Conservation (phyloP, 1,284 basidiomycete species). For the Leccinum laetum region DNA sequence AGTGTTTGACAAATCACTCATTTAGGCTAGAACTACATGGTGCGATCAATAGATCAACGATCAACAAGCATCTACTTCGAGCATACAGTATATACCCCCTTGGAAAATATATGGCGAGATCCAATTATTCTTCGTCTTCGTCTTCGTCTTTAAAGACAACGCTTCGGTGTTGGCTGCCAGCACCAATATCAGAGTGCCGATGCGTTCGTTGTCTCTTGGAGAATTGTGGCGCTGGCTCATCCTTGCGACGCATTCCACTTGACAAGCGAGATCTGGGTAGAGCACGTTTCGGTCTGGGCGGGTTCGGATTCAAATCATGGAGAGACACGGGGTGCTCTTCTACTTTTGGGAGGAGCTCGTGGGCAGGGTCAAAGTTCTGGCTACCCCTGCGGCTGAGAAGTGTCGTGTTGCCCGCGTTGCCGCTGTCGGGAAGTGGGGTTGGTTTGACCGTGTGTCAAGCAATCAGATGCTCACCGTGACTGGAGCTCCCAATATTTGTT, state of each 20-base stretch:
- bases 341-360: conserved; percentile 19
- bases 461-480: conserved; percentile 19
- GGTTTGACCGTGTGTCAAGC: background rate
- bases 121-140: conserved; percentile 18
- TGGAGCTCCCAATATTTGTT: conserved; percentile 16
- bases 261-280: conserved; percentile 25
- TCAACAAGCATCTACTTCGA: background rate
- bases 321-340: conserved; percentile 23
- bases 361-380: conserved; percentile 13
- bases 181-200: conserved; percentile 20
- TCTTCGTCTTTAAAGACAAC: conserved; percentile 10
- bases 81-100: conserved; percentile 2
- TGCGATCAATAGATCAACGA: conserved; percentile 1
- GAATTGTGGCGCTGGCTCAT: conserved; percentile 5
- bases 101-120: background rate
- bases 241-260: conserved; percentile 1
- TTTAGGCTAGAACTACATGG: conserved; percentile 11
- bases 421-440: conserved; percentile 9
- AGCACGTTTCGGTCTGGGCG: conserved; percentile 27
- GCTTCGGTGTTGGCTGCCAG: conserved; percentile 4
- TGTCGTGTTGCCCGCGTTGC: background rate
- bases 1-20: background rate
- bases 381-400: conserved; percentile 9
- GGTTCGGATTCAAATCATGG: conserved; percentile 3
- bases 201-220: conserved; percentile 26